Conservation (phyloP, 2,329 filamentous ascomycete species). For the Aureobasidium sp. region DNA sequence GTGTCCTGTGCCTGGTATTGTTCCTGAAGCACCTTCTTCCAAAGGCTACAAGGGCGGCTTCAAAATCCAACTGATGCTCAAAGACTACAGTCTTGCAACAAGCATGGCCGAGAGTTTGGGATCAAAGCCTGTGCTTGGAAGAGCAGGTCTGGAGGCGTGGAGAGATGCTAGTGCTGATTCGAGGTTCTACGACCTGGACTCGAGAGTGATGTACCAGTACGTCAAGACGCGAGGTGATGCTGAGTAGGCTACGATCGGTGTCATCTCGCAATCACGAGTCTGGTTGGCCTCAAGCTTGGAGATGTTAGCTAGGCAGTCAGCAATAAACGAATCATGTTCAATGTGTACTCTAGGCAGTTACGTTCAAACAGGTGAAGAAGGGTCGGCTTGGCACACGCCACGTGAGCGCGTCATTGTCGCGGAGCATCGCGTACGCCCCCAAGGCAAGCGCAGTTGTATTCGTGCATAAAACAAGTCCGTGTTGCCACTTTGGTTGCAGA, state of each 20-base stretch:
- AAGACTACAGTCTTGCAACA: constrained; percentile 51
- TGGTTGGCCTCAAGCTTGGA: neutral
- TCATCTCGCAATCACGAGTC: neutral
- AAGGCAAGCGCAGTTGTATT: constrained; percentile 1
- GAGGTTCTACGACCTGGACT: constrained; percentile 48
- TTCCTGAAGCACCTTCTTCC: constrained; percentile 40
- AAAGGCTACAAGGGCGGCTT: constrained; percentile 50
- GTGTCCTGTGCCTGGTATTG: constrained; percentile 46
- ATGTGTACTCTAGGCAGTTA: constrained; percentile 8
- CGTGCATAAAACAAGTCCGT: constrained; percentile 6
- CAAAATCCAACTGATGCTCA: constrained; percentile 53
- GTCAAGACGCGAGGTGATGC: neutral
- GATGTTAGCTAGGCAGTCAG: neutral
- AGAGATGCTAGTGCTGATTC: constrained; percentile 44
- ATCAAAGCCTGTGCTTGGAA: constrained; percentile 43
- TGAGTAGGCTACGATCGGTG: neutral
- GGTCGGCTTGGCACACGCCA: neutral
- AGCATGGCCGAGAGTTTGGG: constrained; percentile 49
- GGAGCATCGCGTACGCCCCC: constrained; percentile 3
- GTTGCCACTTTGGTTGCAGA: constrained; percentile 8
- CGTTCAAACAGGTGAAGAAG: neutral
- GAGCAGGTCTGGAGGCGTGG: constrained; percentile 46
- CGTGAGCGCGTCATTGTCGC: constrained; percentile 11
- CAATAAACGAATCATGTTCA: neutral
- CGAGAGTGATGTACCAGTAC: constrained; percentile 50